A percentile compares a stretch with the other conserved stretches of the same genome.
These are phyloP conservation scores for Cystobasidium tubakii DNA, from an alignment of 768 basidiomycete genomes.

Conservation along the genomic window DNA sequence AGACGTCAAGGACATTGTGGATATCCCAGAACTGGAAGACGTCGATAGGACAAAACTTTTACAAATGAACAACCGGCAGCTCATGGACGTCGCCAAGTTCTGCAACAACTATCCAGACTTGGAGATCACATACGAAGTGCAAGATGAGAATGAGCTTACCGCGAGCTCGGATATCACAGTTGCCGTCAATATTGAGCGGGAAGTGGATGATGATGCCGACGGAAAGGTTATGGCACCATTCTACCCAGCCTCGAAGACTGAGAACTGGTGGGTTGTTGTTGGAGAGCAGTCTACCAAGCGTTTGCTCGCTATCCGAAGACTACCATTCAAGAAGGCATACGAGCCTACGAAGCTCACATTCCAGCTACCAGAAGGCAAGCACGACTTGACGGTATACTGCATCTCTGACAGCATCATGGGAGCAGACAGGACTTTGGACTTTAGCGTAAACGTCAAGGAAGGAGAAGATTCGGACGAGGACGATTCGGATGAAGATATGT, in stretches of 20 bases:
- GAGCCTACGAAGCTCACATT: constrained; percentile 75
- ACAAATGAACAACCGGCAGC: constrained; percentile 75
- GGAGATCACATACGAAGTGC: constrained; percentile 80
- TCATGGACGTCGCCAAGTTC: constrained; percentile 90
- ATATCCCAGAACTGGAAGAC: constrained; percentile 98
- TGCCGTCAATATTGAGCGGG: constrained; percentile 70
- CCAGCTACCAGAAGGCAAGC: constrained; percentile 73
- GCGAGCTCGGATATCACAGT: constrained; percentile 77
- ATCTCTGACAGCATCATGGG: constrained; percentile 89
- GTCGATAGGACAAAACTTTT: constrained; percentile 72
- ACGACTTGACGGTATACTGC: constrained; percentile 75
- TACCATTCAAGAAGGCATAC: constrained; percentile 64
- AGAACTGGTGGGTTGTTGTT: constrained; percentile 96
- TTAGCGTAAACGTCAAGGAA: constrained; percentile 78
- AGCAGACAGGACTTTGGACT: constrained; percentile 81
- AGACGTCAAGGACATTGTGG: constrained; percentile 82
- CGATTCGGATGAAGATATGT: constrained; percentile 54
- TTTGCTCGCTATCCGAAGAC: constrained; percentile 77
- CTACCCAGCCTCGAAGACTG: constrained; percentile 82
- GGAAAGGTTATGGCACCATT: constrained; percentile 86
- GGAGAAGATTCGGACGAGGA: constrained; percentile 72
- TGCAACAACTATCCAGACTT: constrained; percentile 84
- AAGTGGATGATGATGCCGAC: constrained; percentile 73
- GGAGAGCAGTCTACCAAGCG: constrained; percentile 64
- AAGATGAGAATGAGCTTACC: constrained; percentile 70